Conservation (phyloP, 768 basidiomycete genomes). For the Boletus patriciae region DNA sequence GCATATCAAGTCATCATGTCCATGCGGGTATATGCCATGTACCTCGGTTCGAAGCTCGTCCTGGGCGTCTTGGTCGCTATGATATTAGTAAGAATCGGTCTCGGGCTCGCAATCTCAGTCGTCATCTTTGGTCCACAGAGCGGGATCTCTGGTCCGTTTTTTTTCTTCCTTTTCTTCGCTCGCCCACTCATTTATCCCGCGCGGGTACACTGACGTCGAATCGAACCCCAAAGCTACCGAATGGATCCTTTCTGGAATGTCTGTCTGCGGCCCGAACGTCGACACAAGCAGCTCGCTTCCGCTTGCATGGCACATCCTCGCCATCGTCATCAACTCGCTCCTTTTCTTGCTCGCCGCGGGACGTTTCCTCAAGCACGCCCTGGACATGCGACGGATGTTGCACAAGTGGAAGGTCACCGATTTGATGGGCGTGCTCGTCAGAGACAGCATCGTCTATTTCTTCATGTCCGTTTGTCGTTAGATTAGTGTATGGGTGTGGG, state of each 20-base stretch:
- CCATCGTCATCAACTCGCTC: constrained; percentile 9
- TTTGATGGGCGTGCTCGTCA: constrained; percentile 16
- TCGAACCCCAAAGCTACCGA: constrained; percentile 19
- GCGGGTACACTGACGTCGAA: no score
- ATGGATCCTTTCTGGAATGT: constrained; percentile 18
- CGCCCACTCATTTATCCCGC: no score
- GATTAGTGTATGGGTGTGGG: no score
- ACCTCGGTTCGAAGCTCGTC: constrained; percentile 13
- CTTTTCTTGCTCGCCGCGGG: constrained; percentile 18
- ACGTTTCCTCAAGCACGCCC: constrained; percentile 12
- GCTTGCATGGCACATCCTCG: constrained; percentile 19
- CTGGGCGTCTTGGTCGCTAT: constrained; percentile 4
- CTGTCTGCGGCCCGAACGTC: no score
- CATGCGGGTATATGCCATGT: constrained; percentile 25
- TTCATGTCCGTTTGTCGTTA: constrained; percentile 11
- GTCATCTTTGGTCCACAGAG: constrained; percentile 18
- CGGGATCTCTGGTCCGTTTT: constrained; percentile 16
- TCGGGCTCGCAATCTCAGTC: constrained; percentile 10
- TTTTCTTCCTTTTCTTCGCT: no score
- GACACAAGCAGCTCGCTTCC: no score
- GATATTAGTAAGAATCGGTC: constrained; percentile 4
- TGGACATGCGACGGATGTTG: constrained; percentile 8
- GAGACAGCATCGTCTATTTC: constrained; percentile 23
- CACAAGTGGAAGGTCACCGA: constrained; percentile 11
- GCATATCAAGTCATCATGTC: constrained; percentile 13